phyloP scores from a whole-genome alignment of 2,329 filamentous ascomycete genomes.

The Exophiala spinifera region DNA sequence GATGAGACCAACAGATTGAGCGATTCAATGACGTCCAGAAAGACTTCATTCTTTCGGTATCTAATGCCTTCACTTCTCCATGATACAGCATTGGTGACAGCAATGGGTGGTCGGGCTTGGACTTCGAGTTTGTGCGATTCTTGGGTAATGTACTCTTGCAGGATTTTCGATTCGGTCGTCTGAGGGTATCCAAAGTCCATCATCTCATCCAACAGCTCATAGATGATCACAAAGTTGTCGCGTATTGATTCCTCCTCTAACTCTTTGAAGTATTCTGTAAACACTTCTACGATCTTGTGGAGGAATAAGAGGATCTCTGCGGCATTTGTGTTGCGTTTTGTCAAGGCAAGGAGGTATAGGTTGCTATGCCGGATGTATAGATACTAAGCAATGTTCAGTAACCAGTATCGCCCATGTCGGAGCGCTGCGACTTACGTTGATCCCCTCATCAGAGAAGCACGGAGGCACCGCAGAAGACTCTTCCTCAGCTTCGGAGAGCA shows the following conservation, averaged over 20 bases:
- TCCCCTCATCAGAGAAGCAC: slow-evolving; percentile 97
- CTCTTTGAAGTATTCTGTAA: slow-evolving; percentile 99
- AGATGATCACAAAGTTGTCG: slow-evolving; percentile 99
- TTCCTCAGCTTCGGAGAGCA: slow-evolving; percentile 97
- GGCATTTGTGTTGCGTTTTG: slow-evolving; percentile 98
- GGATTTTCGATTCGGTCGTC: slow-evolving; percentile 96
- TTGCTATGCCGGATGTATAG: slow-evolving; percentile 99
- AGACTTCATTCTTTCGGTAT: slow-evolving; percentile 99
- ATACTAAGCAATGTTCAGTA: slow-evolving; percentile 57
- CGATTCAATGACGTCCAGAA: slow-evolving; percentile 94
- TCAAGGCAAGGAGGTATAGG: slow-evolving; percentile 94
- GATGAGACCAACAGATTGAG: slow-evolving; percentile 92
- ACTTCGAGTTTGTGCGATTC: slow-evolving; percentile 98
- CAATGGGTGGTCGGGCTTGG: slow-evolving; percentile 91
- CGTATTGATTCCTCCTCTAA: slow-evolving; percentile 97
- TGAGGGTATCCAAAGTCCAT: slow-evolving; percentile 99
- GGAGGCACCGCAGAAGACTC: slow-evolving; percentile 95
- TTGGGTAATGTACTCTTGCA: slow-evolving; percentile 99
- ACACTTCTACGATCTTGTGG: slow-evolving; percentile 97
- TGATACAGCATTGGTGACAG: slow-evolving; percentile 95
- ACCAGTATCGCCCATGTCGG: background rate
- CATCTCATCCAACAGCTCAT: slow-evolving; percentile 98
- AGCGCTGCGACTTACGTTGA: slow-evolving; percentile 67
- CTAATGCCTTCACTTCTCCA: slow-evolving; percentile 98
- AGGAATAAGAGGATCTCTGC: slow-evolving; percentile 97